Evolutionary conservation across 202 grass and related monocot genomes (phyloP), one percentile per base, ranked within the genome.

Genomic region (Cymbopogon flexuosus): DNA sequence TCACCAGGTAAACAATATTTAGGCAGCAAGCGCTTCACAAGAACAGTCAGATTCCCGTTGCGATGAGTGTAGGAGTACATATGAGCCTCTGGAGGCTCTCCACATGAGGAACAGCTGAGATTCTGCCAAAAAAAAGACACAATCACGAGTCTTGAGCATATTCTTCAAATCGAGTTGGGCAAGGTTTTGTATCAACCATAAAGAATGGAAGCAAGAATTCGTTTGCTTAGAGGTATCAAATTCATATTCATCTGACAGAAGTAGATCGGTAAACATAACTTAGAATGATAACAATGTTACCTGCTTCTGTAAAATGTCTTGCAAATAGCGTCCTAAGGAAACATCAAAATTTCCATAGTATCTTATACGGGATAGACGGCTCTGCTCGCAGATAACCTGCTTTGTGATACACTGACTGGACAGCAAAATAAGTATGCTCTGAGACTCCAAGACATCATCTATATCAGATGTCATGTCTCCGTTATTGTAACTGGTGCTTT

Each of bases 321-420:
- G 83, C 91, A 93, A 85, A 86, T 83, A 97, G 58, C 85, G 76
- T 45, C 94, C 94, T 52, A 97, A 74, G 39, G 94, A 97, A 29
- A 91, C 80, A 31, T 97, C 89, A 45, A 88, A 91, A 70, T 93
- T 72, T 12, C 91, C 94, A 63, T 97, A 93, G 71, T 97, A 97
- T 51, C 88, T 93, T 72, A 97, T 93, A 35, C 93, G 91, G 24
- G 83, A 93, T 73, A 93, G 81, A 77, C 90, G 90, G 65, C 84
- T 91, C 79, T 91, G 87, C 61, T 93, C 91, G 81, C 91, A 97
- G 62, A 91, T 64, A 80, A 76, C 78, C 56, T 91, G 87, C 54
- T 93, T 97, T 66, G 62, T 34, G 62, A 86, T 81, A 70, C 91
- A 97, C 70, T 88, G 93, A 72, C 89, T 97, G 21, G 93, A 93